Conservation (phyloP, 192 early-diverging fungal species). For the Mycoemilia scoparia region DNA sequence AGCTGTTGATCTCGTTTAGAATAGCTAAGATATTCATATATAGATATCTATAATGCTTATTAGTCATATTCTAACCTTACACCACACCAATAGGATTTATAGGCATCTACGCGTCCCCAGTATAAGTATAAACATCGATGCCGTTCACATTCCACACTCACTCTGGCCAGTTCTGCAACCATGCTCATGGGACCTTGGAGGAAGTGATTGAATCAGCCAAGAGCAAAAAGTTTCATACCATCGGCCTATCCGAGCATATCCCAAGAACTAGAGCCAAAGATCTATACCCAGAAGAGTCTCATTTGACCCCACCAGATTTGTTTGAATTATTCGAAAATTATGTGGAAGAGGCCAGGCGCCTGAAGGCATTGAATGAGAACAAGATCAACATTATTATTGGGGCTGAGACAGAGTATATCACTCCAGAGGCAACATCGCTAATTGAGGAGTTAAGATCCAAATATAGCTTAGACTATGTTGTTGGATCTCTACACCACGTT, state of each 20-base stretch:
- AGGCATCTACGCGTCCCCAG: too few relatives aligned
- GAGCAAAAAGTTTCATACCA: conserved; percentile 41
- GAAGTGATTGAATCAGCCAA: conserved; percentile 64
- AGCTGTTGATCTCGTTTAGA: too few relatives aligned
- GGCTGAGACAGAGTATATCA: conserved; percentile 78
- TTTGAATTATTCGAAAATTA: conserved; percentile 43
- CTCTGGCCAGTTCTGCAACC: conserved; percentile 88
- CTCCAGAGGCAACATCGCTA: conserved; percentile 25
- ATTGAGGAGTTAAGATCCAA: conserved; percentile 27
- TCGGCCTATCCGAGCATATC: conserved; percentile 87
- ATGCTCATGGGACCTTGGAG: conserved; percentile 73
- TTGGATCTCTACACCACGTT: conserved; percentile 89
- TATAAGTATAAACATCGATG: too few relatives aligned
- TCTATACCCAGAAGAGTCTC: conserved; percentile 85
- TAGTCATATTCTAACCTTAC: too few relatives aligned
- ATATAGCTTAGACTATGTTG: conserved; percentile 59
- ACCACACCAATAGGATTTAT: too few relatives aligned
- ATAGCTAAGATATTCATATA: too few relatives aligned
- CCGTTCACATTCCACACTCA: conserved; percentile 81
- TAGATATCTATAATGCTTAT: too few relatives aligned
- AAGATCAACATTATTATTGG: conserved; percentile 61
- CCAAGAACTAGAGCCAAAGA: conserved; percentile 57
- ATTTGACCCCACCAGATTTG: conserved; percentile 46
- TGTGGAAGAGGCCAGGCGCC: conserved; percentile 45
- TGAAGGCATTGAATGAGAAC: conserved; percentile 41